phyloP scores from a whole-genome alignment of 2,329 filamentous ascomycete species.

The Rutstroemia sp. region DNA sequence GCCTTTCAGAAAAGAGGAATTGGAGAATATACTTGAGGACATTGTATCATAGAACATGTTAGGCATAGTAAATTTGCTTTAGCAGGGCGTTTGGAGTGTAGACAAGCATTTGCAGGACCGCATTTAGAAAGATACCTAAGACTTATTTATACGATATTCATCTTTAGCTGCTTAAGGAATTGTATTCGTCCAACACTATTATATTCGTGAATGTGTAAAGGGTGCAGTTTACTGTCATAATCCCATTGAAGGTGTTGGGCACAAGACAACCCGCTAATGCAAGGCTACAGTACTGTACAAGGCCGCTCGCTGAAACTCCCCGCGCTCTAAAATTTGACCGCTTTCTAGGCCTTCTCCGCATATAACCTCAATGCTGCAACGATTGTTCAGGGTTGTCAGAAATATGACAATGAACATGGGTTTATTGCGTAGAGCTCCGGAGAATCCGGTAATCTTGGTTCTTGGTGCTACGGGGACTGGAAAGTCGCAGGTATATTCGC shows the following conservation, averaged over 20 bases:
- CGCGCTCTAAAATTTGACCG: not conserved
- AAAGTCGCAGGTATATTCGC: slow-evolving; percentile 66
- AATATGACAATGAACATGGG: not conserved
- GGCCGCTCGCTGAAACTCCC: no score
- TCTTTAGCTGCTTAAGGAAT: no score
- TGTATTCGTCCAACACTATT: no score
- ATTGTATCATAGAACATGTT: slow-evolving; percentile 23
- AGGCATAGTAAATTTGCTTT: slow-evolving; percentile 4
- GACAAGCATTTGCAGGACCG: not conserved
- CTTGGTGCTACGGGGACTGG: slow-evolving; percentile 89
- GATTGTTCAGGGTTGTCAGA: slow-evolving; percentile 6
- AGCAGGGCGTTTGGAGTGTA: slow-evolving; percentile 9
- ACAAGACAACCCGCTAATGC: no score
- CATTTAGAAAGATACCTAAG: not conserved
- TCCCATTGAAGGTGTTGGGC: no score
- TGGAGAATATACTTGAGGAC: slow-evolving; percentile 85
- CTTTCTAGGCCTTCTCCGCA: not conserved
- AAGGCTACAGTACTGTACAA: no score
- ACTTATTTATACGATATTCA: no score
- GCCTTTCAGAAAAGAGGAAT: slow-evolving; percentile 79
- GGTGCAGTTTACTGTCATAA: no score
- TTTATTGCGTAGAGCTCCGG: slow-evolving; percentile 31
- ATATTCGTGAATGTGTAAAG: no score
- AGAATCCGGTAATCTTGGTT: slow-evolving; percentile 65
- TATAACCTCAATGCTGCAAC: slow-evolving; percentile 15